A percentile compares a stretch with the other conserved stretches of the same genome.
These are phyloP conservation scores for Massariosphaeria phaeospora DNA, from an alignment of 495 filamentous ascomycete genomes.

Conservation along the genomic window DNA sequence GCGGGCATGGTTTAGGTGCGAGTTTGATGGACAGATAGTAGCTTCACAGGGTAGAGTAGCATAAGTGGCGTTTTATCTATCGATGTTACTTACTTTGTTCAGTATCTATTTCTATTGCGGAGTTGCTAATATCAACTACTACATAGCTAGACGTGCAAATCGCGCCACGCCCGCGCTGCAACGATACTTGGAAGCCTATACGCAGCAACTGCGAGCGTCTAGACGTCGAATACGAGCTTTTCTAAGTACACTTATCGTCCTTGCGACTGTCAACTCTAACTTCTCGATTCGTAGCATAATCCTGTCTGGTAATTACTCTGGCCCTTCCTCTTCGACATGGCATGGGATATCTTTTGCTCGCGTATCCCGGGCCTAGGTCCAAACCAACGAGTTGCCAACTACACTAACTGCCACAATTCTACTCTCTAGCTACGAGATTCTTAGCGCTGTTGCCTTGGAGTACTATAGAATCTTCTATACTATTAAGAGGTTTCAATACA, in stretches of 20 bases:
- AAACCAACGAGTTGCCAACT: too few species aligned
- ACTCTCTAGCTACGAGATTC: constrained; percentile 33
- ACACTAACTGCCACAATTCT: constrained; percentile 31
- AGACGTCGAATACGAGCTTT: constrained; percentile 20
- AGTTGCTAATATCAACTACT: not conserved
- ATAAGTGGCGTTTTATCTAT: too few species aligned
- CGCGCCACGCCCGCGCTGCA: constrained; percentile 26
- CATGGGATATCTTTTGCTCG: constrained; percentile 22
- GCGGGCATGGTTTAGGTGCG: too few species aligned
- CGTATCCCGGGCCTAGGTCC: constrained; percentile 25
- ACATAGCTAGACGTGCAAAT: constrained; percentile 29
- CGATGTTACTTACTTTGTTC: too few species aligned
- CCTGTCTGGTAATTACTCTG: constrained; percentile 27
- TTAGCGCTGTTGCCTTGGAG: constrained; percentile 21
- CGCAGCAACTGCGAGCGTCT: constrained; percentile 27
- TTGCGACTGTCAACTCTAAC: constrained; percentile 30
- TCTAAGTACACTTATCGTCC: constrained; percentile 30
- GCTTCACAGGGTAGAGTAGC: too few species aligned
- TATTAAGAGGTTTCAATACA: too few species aligned
- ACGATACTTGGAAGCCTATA: constrained; percentile 28
- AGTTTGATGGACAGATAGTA: too few species aligned
- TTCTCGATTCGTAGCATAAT: constrained; percentile 2
- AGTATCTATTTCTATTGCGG: not conserved
- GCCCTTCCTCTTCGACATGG: constrained; percentile 12
- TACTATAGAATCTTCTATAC: too few species aligned